Conservation (phyloP, 768 basidiomycete species). For the Chiua virens region DNA sequence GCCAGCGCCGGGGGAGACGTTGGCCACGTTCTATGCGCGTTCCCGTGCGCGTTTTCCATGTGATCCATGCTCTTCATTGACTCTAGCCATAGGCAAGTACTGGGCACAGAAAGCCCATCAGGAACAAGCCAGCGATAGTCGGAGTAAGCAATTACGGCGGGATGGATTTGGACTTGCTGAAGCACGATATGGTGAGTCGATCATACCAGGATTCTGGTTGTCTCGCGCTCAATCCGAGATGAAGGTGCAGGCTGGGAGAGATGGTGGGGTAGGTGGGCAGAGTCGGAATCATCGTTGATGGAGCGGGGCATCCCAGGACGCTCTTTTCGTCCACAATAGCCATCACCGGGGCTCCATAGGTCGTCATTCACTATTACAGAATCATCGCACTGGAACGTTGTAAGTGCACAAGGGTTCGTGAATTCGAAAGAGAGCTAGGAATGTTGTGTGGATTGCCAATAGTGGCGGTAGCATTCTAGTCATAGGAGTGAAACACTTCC, state of each 20-base stretch:
- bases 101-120: conserved; percentile 75
- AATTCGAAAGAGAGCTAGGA: no score
- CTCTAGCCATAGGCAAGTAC: conserved; percentile 54
- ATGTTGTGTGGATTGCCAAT: no score
- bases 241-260: conserved; percentile 51
- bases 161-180: conserved; percentile 79
- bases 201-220: neutral
- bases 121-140: conserved; percentile 51
- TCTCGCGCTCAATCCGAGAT: conserved; percentile 49
- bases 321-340: no score
- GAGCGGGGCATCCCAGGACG: no score
- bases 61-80: neutral
- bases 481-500: no score
- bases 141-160: conserved; percentile 75
- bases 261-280: conserved; percentile 40
- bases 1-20: conserved; percentile 80
- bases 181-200: conserved; percentile 59
- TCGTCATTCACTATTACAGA: no score
- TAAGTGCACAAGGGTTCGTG: no score
- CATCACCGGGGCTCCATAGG: no score
- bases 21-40: conserved; percentile 81
- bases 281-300: conserved; percentile 50
- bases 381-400: no score
- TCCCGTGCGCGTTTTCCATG: conserved; percentile 52
- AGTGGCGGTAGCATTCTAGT: no score